Evolutionary conservation across 1,284 basidiomycete genomes (phyloP), one percentile per base, ranked within the genome.

Genomic region (Polyporus tsugae): DNA sequence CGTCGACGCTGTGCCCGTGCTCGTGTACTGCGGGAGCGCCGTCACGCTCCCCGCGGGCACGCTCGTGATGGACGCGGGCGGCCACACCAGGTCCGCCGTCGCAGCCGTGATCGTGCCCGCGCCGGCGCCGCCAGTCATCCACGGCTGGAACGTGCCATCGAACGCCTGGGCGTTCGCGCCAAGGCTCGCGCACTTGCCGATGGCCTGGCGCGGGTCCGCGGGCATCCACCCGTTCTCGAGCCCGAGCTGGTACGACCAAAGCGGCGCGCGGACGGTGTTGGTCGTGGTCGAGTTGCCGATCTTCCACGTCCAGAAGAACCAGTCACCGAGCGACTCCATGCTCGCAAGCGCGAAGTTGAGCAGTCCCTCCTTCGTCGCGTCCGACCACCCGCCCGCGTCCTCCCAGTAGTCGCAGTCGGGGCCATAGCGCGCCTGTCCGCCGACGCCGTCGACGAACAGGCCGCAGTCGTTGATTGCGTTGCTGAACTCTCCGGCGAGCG

Each of bases 241-340:
- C 42, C 95, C 95, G 69, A 95, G 91, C 74, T 90, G 80, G 82
- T 96, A 96, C 49, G 92, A 91, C 95, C 95, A 93, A 42, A 91
- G 83, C 33, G 94, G 93, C 2, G 92, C 81, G 75, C 88, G 84
- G 9, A 93, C 87, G 19, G 78, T 81, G 67, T 88, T 87, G 10
- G 87, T 82, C 4, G 83, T 82, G 1, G 87, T 80, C 29, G 82
- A 93, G 75, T 90, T 87, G 59, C 90, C 94, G 74, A 97, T 90
- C 87, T 86, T 87, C 91, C 90, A 92, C 13, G 90, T 92, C 90
- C 87, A 91, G 83, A 89, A 91, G 82, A 88, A 91, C 80, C 81
- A 90, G 77, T 91, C 84, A 65, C 83, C 80, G 6, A 87, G 78
- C 22, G 86, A 83, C 76, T 89, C 88, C 88, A 89, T 89, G 71